Evolutionary conservation across 1,284 basidiomycete species (phyloP), one percentile per base, ranked within the genome.

Genomic region (Rhodotorula sp.): DNA sequence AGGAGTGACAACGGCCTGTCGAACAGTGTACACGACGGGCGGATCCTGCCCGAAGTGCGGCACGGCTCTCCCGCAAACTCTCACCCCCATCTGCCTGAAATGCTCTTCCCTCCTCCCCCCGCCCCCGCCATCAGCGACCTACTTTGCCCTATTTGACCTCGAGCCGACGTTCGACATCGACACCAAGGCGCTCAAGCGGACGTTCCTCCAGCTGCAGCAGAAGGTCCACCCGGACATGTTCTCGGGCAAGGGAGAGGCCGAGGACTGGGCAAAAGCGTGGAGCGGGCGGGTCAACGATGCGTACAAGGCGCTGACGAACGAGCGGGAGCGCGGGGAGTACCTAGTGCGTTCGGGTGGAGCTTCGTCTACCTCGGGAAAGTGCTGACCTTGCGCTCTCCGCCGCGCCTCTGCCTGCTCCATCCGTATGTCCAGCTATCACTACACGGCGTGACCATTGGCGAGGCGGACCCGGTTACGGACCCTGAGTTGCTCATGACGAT

Each of bases 221-320:
- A 79, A 86, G 37, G 88, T 89, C 61, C 91, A 93, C 80, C 91
- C 91, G 1, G 91, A 93, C 78, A 82, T 86, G 26, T 91, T 90
- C 89, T 83, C 86, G 30, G 85, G 85, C 51, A 85, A 85, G 78
- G 85, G 85, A 67, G 78, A 82, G 69, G 40, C 62, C 87, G 84
- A 84, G 16, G 79, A 85, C 20, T 89, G 90, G 15, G 86, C 85
- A 54, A 81, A 83, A 13, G 81, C 88, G 67, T 92, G 91, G 47
- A 84, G 88, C 44, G 81, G 68, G 9, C 56, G 84, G 48, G 83
- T 92, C n/a, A 92, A 92, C 76, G 84, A 85, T 72, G 91, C 89
- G 2, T 90, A 91, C 76, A 86, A 85, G 74, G 56, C 56, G 0
- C 50, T 74, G 11, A 44, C 47, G 5, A 67, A 69, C 28, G 66